These are phyloP conservation scores for Rubroshorea leprosula DNA, from an alignment of 345 rosid species.

Conservation along the genomic window DNA sequence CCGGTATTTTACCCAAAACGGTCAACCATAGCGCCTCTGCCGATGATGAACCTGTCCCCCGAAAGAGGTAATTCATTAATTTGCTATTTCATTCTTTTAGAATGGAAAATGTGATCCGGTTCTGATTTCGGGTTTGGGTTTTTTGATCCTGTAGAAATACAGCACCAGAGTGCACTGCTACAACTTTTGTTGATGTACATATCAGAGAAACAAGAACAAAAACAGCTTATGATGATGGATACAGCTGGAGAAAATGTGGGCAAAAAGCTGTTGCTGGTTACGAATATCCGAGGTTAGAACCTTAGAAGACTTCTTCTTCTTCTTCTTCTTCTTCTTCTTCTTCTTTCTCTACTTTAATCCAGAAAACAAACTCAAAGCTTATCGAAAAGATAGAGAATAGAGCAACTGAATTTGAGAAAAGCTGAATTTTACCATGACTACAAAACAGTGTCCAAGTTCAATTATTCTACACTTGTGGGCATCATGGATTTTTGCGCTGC, in stretches of 20 bases:
- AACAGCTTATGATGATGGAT: slow-evolving; percentile 77
- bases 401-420: too few relatives aligned
- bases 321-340: too few relatives aligned
- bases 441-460: neutral
- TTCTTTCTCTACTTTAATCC: too few relatives aligned
- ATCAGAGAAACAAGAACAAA: too few relatives aligned
- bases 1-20: slow-evolving; percentile 15
- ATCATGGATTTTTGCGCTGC: neutral
- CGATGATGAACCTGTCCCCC: slow-evolving; percentile 21
- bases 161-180: slow-evolving; percentile 24
- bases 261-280: slow-evolving; percentile 84
- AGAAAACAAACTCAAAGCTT: too few relatives aligned
- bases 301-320: neutral
- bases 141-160: slow-evolving; percentile 45
- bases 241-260: slow-evolving; percentile 90
- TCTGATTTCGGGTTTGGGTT: slow-evolving; percentile 11
- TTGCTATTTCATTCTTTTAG: neutral
- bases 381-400: too few relatives aligned
- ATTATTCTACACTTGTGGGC: slow-evolving; percentile 1
- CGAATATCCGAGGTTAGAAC: slow-evolving; percentile 58
- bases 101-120: slow-evolving; percentile 1
- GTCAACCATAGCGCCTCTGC: slow-evolving; percentile 11
- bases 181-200: too few relatives aligned
- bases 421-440: too few relatives aligned
- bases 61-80: slow-evolving; percentile 48